These are phyloP conservation scores for Pelagomonas calceolata DNA, from an alignment of 108 stramenopile genomes.

Conservation along the genomic window DNA sequence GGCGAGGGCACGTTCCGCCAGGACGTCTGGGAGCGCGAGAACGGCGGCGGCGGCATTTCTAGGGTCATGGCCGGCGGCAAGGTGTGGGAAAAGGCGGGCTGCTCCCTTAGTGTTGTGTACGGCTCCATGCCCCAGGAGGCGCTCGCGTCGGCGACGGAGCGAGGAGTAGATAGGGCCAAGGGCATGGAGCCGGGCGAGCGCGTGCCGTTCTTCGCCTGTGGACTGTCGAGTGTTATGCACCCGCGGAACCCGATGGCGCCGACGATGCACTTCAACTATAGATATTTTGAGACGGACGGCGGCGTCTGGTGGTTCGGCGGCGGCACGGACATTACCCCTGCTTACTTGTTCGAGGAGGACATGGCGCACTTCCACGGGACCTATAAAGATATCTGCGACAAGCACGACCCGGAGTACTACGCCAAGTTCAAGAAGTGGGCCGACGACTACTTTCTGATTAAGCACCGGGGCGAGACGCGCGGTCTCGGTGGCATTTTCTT, in stretches of 20 bases:
- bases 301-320: conserved; percentile 99
- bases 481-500: conserved; percentile 98
- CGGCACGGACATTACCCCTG: conserved; percentile 97
- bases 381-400: conserved; percentile 95
- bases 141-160: conserved; percentile 82
- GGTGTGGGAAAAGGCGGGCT: conserved; percentile 98
- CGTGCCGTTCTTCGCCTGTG: conserved; percentile 95
- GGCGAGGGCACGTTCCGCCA: conserved; percentile 75
- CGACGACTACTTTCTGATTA: conserved; percentile 87
- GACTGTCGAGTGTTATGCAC: conserved; percentile 91
- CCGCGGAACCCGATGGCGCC: conserved; percentile 89
- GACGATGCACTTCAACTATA: conserved; percentile 99
- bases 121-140: conserved; percentile 87
- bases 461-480: conserved; percentile 87
- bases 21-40: conserved; percentile 85
- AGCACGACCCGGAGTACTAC: conserved; percentile 90
- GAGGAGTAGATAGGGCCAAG: conserved; percentile 81
- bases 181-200: conserved; percentile 74
- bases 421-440: conserved; percentile 95
- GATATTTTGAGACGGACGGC: conserved; percentile 96
- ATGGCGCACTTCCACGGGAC: conserved; percentile 96
- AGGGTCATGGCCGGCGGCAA: conserved; percentile 79
- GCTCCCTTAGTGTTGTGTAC: conserved; percentile 89
- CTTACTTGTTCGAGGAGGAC: conserved; percentile 85
- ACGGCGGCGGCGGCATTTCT: conserved; percentile 91